Percentiles rank a stretch among this genome's conserved stretches.
Evolutionary conservation across 495 filamentous ascomycete genomes (phyloP).

Genomic region (Neurospora sp.): DNA sequence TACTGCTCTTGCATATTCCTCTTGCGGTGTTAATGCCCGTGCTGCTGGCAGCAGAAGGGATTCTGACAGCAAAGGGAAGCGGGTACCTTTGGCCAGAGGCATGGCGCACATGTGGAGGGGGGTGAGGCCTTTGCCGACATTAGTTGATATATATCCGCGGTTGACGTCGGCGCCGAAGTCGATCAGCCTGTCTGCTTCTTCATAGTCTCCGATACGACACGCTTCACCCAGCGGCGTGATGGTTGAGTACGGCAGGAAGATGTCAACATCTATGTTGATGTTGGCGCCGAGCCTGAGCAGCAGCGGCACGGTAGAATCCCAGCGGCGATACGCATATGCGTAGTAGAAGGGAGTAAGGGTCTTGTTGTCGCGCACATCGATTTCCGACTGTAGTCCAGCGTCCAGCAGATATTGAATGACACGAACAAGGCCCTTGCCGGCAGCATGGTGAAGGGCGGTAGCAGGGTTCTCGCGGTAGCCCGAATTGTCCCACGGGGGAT

Average conservation of each 20-base stretch:
- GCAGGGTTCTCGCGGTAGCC: not conserved
- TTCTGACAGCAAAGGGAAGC: not conserved
- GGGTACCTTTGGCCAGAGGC: slow-evolving; percentile 13
- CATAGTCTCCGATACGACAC: slow-evolving; percentile 23
- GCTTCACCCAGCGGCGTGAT: slow-evolving; percentile 29
- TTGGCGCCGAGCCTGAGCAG: slow-evolving; percentile 24
- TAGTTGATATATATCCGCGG: slow-evolving; percentile 15
- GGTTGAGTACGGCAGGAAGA: slow-evolving; percentile 23
- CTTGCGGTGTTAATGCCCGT: too few relatives aligned
- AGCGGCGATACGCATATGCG: slow-evolving; percentile 24
- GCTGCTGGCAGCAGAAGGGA: too few relatives aligned
- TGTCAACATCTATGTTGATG: slow-evolving; percentile 19
- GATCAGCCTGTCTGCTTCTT: slow-evolving; percentile 19
- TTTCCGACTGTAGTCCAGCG: slow-evolving; percentile 14
- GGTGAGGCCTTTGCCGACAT: slow-evolving; percentile 8
- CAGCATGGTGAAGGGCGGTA: slow-evolving; percentile 22
- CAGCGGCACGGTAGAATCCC: slow-evolving; percentile 20
- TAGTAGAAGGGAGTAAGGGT: slow-evolving; percentile 26
- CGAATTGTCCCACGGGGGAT: not conserved
- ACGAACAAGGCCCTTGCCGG: slow-evolving; percentile 13
- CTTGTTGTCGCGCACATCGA: slow-evolving; percentile 19
- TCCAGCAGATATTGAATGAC: slow-evolving; percentile 16
- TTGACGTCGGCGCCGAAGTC: slow-evolving; percentile 23
- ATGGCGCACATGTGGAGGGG: slow-evolving; percentile 24
- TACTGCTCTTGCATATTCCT: not conserved